These are phyloP conservation scores for Eudorina sp. DNA, from an alignment of 139 green algal genomes.

Conservation along the genomic window DNA sequence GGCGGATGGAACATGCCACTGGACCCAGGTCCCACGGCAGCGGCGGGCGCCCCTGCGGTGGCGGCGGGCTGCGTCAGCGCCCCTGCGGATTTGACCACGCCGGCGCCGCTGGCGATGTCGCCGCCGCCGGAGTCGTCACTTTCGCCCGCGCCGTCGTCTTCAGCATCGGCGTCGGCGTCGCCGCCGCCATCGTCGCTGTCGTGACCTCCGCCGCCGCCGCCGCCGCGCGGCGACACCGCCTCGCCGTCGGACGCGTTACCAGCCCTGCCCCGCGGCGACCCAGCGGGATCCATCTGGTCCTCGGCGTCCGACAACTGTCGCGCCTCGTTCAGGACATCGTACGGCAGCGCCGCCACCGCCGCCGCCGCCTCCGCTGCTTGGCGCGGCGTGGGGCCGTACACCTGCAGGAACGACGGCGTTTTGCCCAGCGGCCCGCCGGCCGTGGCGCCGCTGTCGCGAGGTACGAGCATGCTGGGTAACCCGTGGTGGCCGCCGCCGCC, in stretches of 20 bases:
- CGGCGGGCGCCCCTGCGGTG: too few relatives aligned
- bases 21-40: too few relatives aligned
- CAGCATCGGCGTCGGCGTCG: neutral
- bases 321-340: neutral
- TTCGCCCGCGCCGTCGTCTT: neutral
- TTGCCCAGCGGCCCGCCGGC: neutral
- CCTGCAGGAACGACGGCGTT: neutral
- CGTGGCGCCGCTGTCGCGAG: neutral
- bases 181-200: neutral
- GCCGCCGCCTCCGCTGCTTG: slow-evolving; percentile 27
- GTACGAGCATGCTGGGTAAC: slow-evolving; percentile 32
- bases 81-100: too few relatives aligned
- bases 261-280: too few relatives aligned
- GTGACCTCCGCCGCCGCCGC: neutral
- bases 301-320: neutral
- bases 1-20: too few relatives aligned
- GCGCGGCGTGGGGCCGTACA: slow-evolving; percentile 24
- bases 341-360: neutral
- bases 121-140: neutral
- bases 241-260: too few relatives aligned
- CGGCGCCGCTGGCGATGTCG: too few relatives aligned
- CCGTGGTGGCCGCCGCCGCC: neutral
- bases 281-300: neutral
- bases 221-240: neutral
- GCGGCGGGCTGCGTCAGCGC: too few relatives aligned